Evolutionary conservation across 345 rosid genomes (phyloP).

Genomic region (Linum usitatissimum): DNA sequence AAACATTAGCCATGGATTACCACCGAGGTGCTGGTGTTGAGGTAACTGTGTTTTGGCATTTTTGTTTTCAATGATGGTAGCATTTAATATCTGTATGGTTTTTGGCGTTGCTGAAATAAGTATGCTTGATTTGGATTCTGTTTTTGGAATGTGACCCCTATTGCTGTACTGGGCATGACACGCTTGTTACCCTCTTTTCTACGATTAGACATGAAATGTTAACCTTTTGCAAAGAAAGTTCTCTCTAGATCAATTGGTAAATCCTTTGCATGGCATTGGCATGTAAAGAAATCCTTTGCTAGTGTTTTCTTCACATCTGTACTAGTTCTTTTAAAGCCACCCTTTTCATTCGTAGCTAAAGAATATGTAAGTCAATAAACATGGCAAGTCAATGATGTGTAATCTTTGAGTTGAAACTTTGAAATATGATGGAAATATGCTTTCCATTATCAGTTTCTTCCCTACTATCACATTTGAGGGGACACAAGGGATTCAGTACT

Average conservation of each 20-base stretch:
- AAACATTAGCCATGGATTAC: constrained; percentile 92
- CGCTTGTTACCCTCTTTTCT: neutral
- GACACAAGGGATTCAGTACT: no score
- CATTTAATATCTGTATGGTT: neutral
- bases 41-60: no score
- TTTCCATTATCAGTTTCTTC: neutral
- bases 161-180: no score
- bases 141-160: no score
- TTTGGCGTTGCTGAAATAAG: no score
- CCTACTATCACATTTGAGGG: no score
- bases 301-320: neutral
- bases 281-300: no score
- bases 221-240: neutral
- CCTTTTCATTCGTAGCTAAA: neutral
- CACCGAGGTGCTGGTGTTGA: constrained; percentile 92
- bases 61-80: neutral
- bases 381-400: neutral
- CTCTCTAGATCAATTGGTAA: neutral
- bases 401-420: neutral
- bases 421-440: neutral
- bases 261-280: no score
- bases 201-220: neutral
- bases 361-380: neutral
- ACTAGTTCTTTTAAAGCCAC: neutral
- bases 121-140: neutral